phyloP scores from a whole-genome alignment of 2,329 filamentous ascomycete species.

The Colletotrichum scovillei region DNA sequence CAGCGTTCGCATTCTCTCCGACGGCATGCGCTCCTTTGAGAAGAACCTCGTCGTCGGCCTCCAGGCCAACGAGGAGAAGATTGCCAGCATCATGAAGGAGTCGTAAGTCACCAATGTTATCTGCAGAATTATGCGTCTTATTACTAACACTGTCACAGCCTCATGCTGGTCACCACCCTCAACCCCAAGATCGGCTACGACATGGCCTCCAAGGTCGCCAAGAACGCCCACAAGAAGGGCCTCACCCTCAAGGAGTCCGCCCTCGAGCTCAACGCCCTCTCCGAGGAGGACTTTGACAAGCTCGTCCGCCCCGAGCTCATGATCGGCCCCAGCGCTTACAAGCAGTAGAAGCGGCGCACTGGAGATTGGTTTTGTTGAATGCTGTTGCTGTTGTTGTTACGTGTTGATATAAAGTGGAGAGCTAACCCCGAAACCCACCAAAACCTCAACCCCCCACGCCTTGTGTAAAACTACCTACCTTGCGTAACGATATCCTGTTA shows the following conservation, averaged over 20 bases:
- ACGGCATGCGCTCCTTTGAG: constrained; percentile 96
- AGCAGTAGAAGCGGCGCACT: constrained; percentile 48
- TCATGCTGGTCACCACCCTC: constrained; percentile 98
- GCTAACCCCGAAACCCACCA: neutral
- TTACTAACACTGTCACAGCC: constrained; percentile 60
- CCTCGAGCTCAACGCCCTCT: constrained; percentile 91
- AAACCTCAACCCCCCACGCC: neutral
- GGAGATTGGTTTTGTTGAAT: neutral
- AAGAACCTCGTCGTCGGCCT: constrained; percentile 91
- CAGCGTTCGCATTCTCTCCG: constrained; percentile 86
- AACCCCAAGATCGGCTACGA: constrained; percentile 98
- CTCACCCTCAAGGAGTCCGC: constrained; percentile 93
- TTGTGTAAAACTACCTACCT: constrained; percentile 29
- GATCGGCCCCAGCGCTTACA: constrained; percentile 81
- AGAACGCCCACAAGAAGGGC: constrained; percentile 99
- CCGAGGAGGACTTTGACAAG: constrained; percentile 88
- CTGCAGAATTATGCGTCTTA: neutral
- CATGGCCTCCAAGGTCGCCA: constrained; percentile 96
- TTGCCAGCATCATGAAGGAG: constrained; percentile 90
- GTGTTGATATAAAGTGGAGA: constrained; percentile 3
- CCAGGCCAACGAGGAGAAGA: constrained; percentile 93
- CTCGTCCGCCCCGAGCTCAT: constrained; percentile 95
- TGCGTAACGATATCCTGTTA: constrained; percentile 34
- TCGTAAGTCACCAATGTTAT: constrained; percentile 69
- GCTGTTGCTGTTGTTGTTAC: neutral